Percentiles rank a stretch among this genome's conserved stretches.
Conservation (phyloP, 1,284 basidiomycete species). For the Sanghuangporus weigelae region DNA sequence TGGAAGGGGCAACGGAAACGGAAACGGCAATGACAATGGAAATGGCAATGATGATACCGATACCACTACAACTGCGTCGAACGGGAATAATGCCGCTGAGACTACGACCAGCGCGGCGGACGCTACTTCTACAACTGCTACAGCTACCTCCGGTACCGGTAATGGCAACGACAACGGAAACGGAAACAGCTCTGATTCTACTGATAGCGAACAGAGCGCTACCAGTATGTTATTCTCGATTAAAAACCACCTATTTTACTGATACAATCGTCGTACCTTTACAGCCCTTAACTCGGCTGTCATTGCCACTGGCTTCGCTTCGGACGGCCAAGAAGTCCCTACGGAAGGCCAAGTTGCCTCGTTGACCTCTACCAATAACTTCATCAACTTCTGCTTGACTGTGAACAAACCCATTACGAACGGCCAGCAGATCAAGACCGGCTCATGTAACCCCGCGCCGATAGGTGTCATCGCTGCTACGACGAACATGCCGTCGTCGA, state of each 20-base stretch:
- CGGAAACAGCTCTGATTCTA: background rate
- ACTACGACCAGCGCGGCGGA: background rate
- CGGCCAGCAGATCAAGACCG: slow-evolving; percentile 38
- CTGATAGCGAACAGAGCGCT: background rate
- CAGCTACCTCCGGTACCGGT: background rate
- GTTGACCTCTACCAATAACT: slow-evolving; percentile 50
- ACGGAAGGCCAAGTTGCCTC: slow-evolving; percentile 41
- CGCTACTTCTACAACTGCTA: background rate
- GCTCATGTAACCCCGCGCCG: slow-evolving; percentile 37
- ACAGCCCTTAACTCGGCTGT: slow-evolving; percentile 37
- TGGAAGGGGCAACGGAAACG: background rate
- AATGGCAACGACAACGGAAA: background rate
- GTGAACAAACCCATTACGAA: slow-evolving; percentile 34
- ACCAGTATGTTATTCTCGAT: background rate
- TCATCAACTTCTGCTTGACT: slow-evolving; percentile 40
- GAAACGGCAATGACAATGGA: background rate
- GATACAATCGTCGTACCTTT: slow-evolving; percentile 20
- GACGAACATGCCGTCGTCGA: slow-evolving; percentile 43
- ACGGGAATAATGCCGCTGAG: background rate
- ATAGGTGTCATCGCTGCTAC: slow-evolving; percentile 40
- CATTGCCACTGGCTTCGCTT: slow-evolving; percentile 37
- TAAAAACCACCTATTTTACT: slow-evolving; percentile 21
- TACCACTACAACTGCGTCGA: background rate
- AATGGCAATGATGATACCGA: background rate
- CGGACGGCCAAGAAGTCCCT: slow-evolving; percentile 39